A percentile compares a stretch with the other conserved stretches of the same genome.
Conservation (phyloP, 768 basidiomycete genomes). For the Psilocybe azurescens region DNA sequence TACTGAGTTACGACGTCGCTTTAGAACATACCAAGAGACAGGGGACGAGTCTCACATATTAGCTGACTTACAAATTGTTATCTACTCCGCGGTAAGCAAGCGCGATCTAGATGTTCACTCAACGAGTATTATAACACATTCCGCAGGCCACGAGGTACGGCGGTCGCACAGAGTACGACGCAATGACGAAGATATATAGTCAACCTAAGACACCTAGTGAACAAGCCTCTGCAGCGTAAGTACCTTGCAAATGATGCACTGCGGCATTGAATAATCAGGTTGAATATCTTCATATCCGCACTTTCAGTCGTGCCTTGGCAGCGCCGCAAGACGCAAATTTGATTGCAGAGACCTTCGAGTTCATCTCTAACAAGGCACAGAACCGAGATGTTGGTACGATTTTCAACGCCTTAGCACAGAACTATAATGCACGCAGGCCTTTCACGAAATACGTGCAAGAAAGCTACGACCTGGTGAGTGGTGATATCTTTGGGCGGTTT, state of each 20-base stretch:
- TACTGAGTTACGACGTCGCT: constrained; percentile 71
- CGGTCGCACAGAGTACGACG: constrained; percentile 76
- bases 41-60: constrained; percentile 82
- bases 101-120: not conserved
- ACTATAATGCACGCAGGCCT: constrained; percentile 55
- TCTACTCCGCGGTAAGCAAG: constrained; percentile 55
- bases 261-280: not conserved
- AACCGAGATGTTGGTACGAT: constrained; percentile 67
- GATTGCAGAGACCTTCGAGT: constrained; percentile 62
- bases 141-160: constrained; percentile 74
- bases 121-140: not conserved
- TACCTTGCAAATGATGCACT: not conserved
- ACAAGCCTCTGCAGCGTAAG: constrained; percentile 73
- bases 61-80: constrained; percentile 70
- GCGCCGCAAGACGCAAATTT: constrained; percentile 34
- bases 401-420: constrained; percentile 59
- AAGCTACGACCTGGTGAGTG: constrained; percentile 63
- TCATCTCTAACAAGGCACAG: constrained; percentile 55
- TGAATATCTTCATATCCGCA: not conserved
- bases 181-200: constrained; percentile 68
- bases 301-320: not conserved
- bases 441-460: constrained; percentile 67
- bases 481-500: not conserved
- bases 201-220: constrained; percentile 78
- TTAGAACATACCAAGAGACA: constrained; percentile 70